These are phyloP conservation scores for Apiospora arundinis DNA, from an alignment of 2,329 filamentous ascomycete species.

Conservation along the genomic window DNA sequence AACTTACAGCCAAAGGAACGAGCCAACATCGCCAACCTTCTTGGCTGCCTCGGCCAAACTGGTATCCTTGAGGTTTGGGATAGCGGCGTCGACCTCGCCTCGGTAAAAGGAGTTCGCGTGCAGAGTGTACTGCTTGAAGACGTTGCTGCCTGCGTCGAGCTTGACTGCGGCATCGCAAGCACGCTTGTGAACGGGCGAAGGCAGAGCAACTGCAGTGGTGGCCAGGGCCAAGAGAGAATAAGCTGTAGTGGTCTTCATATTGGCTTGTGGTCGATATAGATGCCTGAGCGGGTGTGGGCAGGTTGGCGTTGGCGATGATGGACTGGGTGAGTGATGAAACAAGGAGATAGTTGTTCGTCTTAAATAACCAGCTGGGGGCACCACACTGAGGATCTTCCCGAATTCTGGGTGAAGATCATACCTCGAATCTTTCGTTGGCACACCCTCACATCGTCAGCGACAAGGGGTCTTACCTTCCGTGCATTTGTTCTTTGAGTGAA, in stretches of 20 bases:
- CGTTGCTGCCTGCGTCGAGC: conserved; percentile 40
- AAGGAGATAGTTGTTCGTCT: not conserved
- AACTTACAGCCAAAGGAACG: conserved; percentile 60
- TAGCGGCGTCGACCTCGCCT: conserved; percentile 36
- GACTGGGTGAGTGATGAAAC: not conserved
- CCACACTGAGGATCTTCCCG: not conserved
- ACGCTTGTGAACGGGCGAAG: conserved; percentile 55
- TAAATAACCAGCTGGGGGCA: not conserved
- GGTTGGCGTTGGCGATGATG: not conserved
- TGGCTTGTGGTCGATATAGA: not conserved
- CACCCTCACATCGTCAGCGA: not conserved
- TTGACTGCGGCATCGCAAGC: conserved; percentile 38
- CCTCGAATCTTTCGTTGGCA: not conserved
- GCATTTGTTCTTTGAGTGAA: not conserved
- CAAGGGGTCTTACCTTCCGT: not conserved
- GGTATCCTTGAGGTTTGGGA: conserved; percentile 41
- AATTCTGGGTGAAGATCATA: not conserved
- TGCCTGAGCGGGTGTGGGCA: not conserved
- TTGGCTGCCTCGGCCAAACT: conserved; percentile 61
- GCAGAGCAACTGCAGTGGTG: conserved; percentile 50
- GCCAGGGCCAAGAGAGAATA: conserved; percentile 43
- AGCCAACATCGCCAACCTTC: conserved; percentile 59
- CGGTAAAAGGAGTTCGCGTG: conserved; percentile 42
- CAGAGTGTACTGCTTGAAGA: conserved; percentile 38
- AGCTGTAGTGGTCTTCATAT: conserved; percentile 23